Base-by-base conservation (phyloP, 441 rosid genomes). In the Breynia disticha region DNA sequence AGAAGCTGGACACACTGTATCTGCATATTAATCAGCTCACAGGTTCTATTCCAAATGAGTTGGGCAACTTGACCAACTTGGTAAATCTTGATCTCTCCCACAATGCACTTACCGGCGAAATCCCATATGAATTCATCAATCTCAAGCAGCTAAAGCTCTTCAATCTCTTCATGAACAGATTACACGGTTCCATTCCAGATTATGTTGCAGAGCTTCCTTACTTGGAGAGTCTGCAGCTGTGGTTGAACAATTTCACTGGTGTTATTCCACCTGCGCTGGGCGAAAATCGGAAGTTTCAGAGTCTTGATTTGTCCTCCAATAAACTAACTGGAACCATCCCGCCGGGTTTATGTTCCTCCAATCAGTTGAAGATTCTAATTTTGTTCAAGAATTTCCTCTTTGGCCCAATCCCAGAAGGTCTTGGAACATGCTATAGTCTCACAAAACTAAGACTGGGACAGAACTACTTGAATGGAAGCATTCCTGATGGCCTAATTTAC, bases 201-300 rank as follows among this genome's bases (percentile, higher is more conserved):
- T 86, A 76, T 42, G 65, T 88, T 22, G 94, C 94, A 11, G 90
- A 70, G 0, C 52, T 88, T 41, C 90, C 95, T 47, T 51, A 69
- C 69, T 78, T 91, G 39, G 86, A 88, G 55, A 87, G 82, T 43
- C 42, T 91, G 46, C 88, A 80, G 70, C 67, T 91, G 12, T 91
- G 97, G 98, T 90, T 76, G 59, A 91, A 91, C 52, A 88, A 88
- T 61, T 86, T 91, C 76, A 88, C 98, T 0, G 95, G 95, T 15
- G 80, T 67, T 47, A 81, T 91, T 45, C 97, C 97, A 39, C 75
- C 65, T 52, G 67, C 60, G 19, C 57, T 91, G 15, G 98, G 98
- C 13, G 72, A 63, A 46, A 91, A 81, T 65, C 87, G 86, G 52
- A 84, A 79, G 56, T 78, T 88, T 42, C 69, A 56, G 61, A 21